Evolutionary conservation across 495 filamentous ascomycete genomes (phyloP), one percentile per base, ranked within the genome.

Genomic region (Filosporella fistucella): DNA sequence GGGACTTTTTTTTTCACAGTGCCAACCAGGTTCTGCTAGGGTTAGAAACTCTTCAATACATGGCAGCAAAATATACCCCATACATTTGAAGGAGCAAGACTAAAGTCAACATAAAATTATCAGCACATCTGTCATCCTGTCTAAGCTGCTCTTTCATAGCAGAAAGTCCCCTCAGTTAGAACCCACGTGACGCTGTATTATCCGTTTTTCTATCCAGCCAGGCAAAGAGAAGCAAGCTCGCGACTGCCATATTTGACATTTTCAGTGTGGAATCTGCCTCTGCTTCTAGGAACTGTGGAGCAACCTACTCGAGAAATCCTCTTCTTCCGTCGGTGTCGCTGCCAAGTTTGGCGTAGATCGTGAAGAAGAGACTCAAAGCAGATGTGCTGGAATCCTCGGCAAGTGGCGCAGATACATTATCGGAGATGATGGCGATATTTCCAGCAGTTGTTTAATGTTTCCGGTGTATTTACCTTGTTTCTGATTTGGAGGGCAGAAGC

Each of bases 41-140:
- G 24, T 42, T 25, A 7, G 5, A 10, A 7, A 14, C 9, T 17
- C 7, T 14, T 41, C 7, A 41, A 20, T 24, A n/a, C 7, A 20
- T 20, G 18, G 13, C 9, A 37, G 10, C 11, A 20, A 38, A 24
- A 25, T 29, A 28, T 18, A 37, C 47, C 47, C 43, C 47, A 34
- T 50, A 50, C 29, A 50, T 32, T 10, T 50, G 47, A n/a, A 50
- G 38, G 8, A 50, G 47, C 4, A 50, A 12, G 1, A 50, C 47
- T 2, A 29, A 26, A 9, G 39, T 50, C 7, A 50, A 13, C 29
- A 50, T 42, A 8, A 35, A 38, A 17, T 50, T 28, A 20, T 50
- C 26, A 12, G 28, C 12, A 20, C 47, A 50, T 2, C 2, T 14
- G 2, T 42, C 14, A 5, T 14, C 10, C 12, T 25, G 12, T 6